Conservation (phyloP, 2,329 filamentous ascomycete species). For the Apiospora kogelbergensis region DNA sequence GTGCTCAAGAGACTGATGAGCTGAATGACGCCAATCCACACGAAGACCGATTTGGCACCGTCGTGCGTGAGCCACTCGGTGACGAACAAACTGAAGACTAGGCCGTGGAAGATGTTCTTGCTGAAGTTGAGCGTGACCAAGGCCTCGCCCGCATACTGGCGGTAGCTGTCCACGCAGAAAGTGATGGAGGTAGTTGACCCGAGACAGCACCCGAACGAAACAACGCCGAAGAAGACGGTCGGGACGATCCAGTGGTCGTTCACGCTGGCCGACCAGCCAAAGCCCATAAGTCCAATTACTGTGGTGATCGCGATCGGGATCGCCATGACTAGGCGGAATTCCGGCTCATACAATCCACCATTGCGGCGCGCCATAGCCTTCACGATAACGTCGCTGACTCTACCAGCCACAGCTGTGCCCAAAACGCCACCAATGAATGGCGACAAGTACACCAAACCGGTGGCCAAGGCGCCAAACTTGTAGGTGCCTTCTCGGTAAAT, state of each 20-base stretch:
- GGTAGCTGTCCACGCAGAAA: constrained; percentile 90
- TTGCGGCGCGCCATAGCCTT: constrained; percentile 80
- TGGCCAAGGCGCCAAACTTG: constrained; percentile 77
- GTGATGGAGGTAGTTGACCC: constrained; percentile 91
- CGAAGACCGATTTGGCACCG: constrained; percentile 75
- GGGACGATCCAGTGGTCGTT: constrained; percentile 85
- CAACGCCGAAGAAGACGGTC: constrained; percentile 87
- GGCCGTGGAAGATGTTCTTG: constrained; percentile 90
- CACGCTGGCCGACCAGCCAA: constrained; percentile 85
- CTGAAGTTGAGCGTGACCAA: constrained; percentile 91
- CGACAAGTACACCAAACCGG: constrained; percentile 84
- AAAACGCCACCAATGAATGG: constrained; percentile 87
- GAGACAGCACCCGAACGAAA: constrained; percentile 89
- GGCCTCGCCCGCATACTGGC: constrained; percentile 90
- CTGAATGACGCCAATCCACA: constrained; percentile 85
- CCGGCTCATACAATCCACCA: constrained; percentile 92
- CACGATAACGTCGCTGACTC: constrained; percentile 82
- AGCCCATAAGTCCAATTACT: constrained; percentile 86
- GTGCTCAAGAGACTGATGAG: constrained; percentile 70
- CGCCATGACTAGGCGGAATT: constrained; percentile 89
- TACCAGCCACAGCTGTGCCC: constrained; percentile 89
- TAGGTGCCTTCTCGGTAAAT: constrained; percentile 76
- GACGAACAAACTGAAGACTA: constrained; percentile 87
- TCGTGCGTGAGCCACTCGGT: constrained; percentile 76
- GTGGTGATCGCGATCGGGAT: constrained; percentile 77